Evolutionary conservation across 1,284 basidiomycete genomes (phyloP), one percentile per base, ranked within the genome.

Genomic region (Ganoderma multipileum): DNA sequence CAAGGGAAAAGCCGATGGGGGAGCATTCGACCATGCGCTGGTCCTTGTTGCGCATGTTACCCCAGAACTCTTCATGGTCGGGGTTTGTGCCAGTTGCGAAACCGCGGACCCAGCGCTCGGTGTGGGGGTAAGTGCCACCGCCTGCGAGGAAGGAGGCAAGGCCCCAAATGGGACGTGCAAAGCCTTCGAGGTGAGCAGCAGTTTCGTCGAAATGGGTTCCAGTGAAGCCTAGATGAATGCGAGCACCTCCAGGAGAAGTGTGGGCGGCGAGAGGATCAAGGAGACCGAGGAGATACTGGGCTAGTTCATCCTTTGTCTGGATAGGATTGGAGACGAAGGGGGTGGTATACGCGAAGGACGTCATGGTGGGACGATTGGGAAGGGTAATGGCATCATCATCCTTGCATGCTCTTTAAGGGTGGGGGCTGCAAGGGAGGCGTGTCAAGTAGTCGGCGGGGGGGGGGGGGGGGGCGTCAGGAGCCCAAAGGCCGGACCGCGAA

Each of bases 11-110:
- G 1, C 91, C 91, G 72, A 93, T 89, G 5, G 92, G 89, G 68
- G 89, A 90, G 81, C 92, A 93, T 78, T 93, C 92, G 0, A 94
- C 92, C 92, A 94, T 94, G 33, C 92, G 80, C 79, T 94, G 92
- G 77, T 94, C 92, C 78, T 89, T 91, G 74, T 91, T 86, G 65
- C 86, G 84, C 83, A 92, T 92, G 63, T 86, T 80, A 2, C 91
- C 92, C 92, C 92, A 94, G 78, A 91, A 94, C 79, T 94, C 92
- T 2, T 83, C 81, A 66, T 85, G 83, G 11, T 83, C 78, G 0
- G 91, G 90, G 75, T 93, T 83, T 12, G 90, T 91, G 2, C 92
- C 92, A 70, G 83, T 89, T 23, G 83, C 84, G 69, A 93, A 86
- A 1, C 92, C 92, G 64, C 83, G 78, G 12, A 89, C 79, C 92